A percentile compares a stretch with the other conserved stretches of the same genome.
Conservation (phyloP, 495 filamentous ascomycete genomes). For the Trichodelitschia bisporula region DNA sequence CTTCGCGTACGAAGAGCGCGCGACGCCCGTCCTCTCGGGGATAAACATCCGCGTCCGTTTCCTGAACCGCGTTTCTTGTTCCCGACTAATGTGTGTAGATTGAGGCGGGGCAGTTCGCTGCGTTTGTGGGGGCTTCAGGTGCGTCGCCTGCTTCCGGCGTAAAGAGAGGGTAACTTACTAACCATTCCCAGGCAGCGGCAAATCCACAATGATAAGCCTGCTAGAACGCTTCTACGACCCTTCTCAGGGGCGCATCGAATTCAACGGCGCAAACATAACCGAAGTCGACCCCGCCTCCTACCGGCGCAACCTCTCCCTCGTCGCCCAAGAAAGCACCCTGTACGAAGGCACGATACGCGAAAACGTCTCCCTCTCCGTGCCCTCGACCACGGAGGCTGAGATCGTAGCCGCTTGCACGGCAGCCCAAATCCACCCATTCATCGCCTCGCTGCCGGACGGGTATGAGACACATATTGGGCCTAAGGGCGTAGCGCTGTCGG, state of each 20-base stretch:
- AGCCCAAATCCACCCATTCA: conserved; percentile 33
- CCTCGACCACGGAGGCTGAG: conserved; percentile 14
- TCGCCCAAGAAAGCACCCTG: conserved; percentile 9
- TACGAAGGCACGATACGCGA: conserved; percentile 23
- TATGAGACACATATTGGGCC: conserved; percentile 10
- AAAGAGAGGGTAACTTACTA: too few species aligned
- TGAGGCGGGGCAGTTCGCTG: neutral
- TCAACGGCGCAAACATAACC: conserved; percentile 7
- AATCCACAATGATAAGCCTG: conserved; percentile 11
- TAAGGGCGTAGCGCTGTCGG: conserved; percentile 7
- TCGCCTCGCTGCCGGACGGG: conserved; percentile 25
- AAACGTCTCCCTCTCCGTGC: conserved; percentile 27
- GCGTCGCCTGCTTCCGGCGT: conserved; percentile 9
- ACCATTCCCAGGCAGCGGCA: conserved; percentile 12
- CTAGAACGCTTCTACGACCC: conserved; percentile 12
- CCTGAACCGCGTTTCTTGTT: too few species aligned
- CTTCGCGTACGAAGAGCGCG: conserved; percentile 22
- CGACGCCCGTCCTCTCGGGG: conserved; percentile 36
- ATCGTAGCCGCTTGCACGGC: conserved; percentile 24
- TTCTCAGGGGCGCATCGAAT: conserved; percentile 4
- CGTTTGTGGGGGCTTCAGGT: neutral
- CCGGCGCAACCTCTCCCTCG: conserved; percentile 6
- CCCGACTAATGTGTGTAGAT: too few species aligned
- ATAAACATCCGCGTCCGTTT: conserved; percentile 36
- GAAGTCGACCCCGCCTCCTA: conserved; percentile 2